Evolutionary conservation across 768 basidiomycete species (phyloP).

Genomic region (Cystobasidium onofrii): DNA sequence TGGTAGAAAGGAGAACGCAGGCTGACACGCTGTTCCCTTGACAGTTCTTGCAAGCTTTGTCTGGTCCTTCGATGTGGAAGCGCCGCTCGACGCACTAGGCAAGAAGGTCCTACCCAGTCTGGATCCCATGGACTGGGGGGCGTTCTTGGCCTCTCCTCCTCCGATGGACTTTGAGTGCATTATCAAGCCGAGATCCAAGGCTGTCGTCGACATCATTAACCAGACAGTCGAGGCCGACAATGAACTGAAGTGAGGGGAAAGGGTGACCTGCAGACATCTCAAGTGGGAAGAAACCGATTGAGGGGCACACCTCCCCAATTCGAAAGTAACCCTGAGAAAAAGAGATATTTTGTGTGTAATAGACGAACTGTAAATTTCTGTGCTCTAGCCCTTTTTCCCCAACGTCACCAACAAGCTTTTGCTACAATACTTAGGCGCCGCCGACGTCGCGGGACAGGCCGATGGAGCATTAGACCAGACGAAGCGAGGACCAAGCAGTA

Average conservation of each 20-base stretch:
- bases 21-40: neutral
- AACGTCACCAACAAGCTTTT: too few species aligned
- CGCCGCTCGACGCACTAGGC: neutral
- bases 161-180: neutral
- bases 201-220: neutral
- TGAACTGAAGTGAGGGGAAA: neutral
- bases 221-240: neutral
- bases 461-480: too few species aligned
- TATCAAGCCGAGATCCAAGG: neutral
- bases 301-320: too few species aligned
- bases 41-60: neutral
- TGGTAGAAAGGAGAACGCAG: neutral
- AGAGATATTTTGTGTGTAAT: too few species aligned
- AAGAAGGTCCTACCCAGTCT: neutral
- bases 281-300: too few species aligned
- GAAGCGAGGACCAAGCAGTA: too few species aligned
- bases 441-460: too few species aligned
- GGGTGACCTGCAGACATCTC: too few species aligned
- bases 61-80: neutral
- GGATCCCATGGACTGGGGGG: conserved; percentile 5
- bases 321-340: too few species aligned
- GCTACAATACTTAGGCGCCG: too few species aligned
- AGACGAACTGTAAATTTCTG: too few species aligned
- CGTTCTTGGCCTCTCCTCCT: neutral
- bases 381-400: too few species aligned